phyloP scores from a whole-genome alignment of 495 filamentous ascomycete genomes.

The Lentithecium fluviatile region DNA sequence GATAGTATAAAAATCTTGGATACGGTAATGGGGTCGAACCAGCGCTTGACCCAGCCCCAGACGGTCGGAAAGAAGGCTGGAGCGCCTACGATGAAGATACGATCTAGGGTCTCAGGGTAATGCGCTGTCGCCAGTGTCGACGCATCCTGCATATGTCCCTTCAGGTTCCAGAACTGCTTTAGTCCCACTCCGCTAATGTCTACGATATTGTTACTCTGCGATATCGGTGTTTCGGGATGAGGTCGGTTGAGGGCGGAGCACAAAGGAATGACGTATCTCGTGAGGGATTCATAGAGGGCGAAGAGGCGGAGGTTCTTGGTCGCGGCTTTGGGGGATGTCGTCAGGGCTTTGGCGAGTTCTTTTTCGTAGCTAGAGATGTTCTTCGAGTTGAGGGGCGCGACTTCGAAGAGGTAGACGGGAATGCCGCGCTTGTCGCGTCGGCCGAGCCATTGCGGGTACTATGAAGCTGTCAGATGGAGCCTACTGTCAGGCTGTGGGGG shows the following conservation, averaged over 20 bases:
- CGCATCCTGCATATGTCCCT: slow-evolving; percentile 87
- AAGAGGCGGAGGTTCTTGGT: slow-evolving; percentile 75
- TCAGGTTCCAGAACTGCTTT: slow-evolving; percentile 92
- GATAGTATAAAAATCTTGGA: slow-evolving; percentile 90
- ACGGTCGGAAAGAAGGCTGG: slow-evolving; percentile 90
- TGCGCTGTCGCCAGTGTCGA: slow-evolving; percentile 82
- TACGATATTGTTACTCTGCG: slow-evolving; percentile 85
- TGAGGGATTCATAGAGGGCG: slow-evolving; percentile 84
- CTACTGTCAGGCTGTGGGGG: neutral
- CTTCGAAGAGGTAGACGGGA: slow-evolving; percentile 84
- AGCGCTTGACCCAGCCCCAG: slow-evolving; percentile 93
- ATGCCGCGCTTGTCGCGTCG: slow-evolving; percentile 83
- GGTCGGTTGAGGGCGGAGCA: slow-evolving; percentile 68
- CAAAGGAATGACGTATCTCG: slow-evolving; percentile 80
- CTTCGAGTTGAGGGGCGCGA: slow-evolving; percentile 76
- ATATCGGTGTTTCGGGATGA: slow-evolving; percentile 71
- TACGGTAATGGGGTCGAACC: slow-evolving; percentile 91
- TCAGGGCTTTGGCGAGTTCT: slow-evolving; percentile 53
- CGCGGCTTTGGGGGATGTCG: slow-evolving; percentile 46
- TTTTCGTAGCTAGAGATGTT: slow-evolving; percentile 73
- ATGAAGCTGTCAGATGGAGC: slow-evolving; percentile 21
- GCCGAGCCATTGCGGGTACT: slow-evolving; percentile 95
- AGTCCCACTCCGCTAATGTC: slow-evolving; percentile 80
- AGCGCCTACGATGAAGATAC: slow-evolving; percentile 86
- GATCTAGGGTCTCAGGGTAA: slow-evolving; percentile 86